A percentile compares a stretch with the other conserved stretches of the same genome.
These are phyloP conservation scores for Euphorbia tirucalli DNA, from an alignment of 345 rosid species.

Conservation along the genomic window DNA sequence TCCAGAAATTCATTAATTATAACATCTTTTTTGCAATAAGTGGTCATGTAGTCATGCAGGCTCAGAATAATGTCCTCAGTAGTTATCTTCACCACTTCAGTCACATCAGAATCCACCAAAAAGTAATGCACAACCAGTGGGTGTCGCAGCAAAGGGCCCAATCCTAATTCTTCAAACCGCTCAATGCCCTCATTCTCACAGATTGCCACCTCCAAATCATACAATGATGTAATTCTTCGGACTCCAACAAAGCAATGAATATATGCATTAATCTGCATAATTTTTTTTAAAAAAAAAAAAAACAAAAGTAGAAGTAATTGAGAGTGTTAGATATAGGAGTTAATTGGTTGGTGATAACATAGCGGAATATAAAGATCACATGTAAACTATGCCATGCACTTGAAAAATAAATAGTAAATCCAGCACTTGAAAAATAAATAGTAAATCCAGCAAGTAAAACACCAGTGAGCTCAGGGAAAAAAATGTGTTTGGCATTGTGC, in stretches of 20 bases:
- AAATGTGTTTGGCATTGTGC: background rate
- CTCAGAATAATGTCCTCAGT: slow-evolving; percentile 51
- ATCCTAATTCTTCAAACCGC: slow-evolving; percentile 57
- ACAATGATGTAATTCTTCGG: slow-evolving; percentile 58
- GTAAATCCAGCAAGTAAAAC: background rate
- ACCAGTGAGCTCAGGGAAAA: background rate
- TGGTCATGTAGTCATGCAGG: slow-evolving; percentile 47
- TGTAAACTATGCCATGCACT: background rate
- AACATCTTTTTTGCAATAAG: slow-evolving; percentile 34
- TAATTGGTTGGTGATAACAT: background rate
- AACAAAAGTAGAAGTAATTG: background rate
- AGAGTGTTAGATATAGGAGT: background rate
- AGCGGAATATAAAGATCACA: background rate
- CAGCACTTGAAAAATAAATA: background rate
- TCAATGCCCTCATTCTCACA: slow-evolving; percentile 66
- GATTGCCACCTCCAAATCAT: slow-evolving; percentile 73
- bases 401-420: too few species aligned
- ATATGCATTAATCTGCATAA: slow-evolving; percentile 71
- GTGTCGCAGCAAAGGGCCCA: slow-evolving; percentile 75
- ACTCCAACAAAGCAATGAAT: slow-evolving; percentile 81
- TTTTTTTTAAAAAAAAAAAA: slow-evolving; percentile 4
- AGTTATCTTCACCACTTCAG: slow-evolving; percentile 55
- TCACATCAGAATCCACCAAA: slow-evolving; percentile 37
- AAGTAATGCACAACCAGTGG: slow-evolving; percentile 69
- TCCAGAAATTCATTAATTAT: slow-evolving; percentile 56